These are phyloP conservation scores for Intubia oerlemansii DNA, from an alignment of 2,329 filamentous ascomycete species.

Conservation along the genomic window DNA sequence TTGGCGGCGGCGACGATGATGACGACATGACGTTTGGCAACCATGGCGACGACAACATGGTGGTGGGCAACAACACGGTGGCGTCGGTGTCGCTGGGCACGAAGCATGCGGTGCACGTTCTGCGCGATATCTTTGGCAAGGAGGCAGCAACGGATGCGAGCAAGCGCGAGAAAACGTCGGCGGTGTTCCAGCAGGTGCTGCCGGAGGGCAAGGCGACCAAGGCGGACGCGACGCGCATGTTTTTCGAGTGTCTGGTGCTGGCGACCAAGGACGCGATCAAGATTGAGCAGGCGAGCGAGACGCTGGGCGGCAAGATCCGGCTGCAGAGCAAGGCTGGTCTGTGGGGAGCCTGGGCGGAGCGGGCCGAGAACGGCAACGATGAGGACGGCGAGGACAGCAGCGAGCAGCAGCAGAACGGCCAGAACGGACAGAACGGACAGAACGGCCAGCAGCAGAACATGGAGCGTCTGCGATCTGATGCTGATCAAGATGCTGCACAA, in stretches of 20 bases:
- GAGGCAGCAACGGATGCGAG: slow-evolving; percentile 47
- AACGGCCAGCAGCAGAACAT: neutral
- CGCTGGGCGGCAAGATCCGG: slow-evolving; percentile 58
- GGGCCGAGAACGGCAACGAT: too few relatives aligned
- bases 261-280: slow-evolving; percentile 97
- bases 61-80: slow-evolving; percentile 51
- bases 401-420: neutral
- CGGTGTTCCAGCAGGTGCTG: slow-evolving; percentile 79
- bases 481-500: too few relatives aligned
- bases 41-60: slow-evolving; percentile 39
- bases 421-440: neutral
- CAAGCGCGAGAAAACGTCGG: slow-evolving; percentile 52
- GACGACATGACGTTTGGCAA: slow-evolving; percentile 15
- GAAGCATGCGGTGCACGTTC: slow-evolving; percentile 84
- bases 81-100: slow-evolving; percentile 79
- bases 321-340: slow-evolving; percentile 86
- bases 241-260: slow-evolving; percentile 89
- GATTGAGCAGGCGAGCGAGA: slow-evolving; percentile 60
- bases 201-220: slow-evolving; percentile 64
- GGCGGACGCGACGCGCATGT: slow-evolving; percentile 96
- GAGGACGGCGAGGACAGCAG: slow-evolving; percentile 1
- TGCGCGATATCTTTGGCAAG: slow-evolving; percentile 69
- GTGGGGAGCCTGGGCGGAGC: slow-evolving; percentile 96
- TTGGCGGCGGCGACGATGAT: slow-evolving; percentile 21
- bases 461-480: too few relatives aligned